A percentile compares a stretch with the other conserved stretches of the same genome.
Conservation (phyloP, 495 filamentous ascomycete species). For the Talaromyces borbonicus region DNA sequence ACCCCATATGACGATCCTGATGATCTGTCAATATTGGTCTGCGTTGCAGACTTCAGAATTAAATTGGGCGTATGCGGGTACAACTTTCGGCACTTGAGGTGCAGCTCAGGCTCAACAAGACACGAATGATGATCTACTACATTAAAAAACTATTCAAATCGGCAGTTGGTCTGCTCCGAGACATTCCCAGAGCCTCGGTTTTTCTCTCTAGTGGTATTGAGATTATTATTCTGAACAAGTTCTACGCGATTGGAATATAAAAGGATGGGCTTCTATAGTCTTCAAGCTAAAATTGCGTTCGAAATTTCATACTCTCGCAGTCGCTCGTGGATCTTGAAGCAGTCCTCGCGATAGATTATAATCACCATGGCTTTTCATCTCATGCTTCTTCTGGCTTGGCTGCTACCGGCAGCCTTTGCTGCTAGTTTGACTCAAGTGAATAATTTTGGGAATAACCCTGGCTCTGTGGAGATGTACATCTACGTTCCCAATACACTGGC, state of each 20-base stretch:
- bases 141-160: neutral
- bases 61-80: too few species aligned
- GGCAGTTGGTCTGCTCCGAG: neutral
- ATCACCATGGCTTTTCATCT: neutral
- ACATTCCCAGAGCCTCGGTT: neutral
- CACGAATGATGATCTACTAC: neutral
- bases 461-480: constrained; percentile 39
- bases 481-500: constrained; percentile 45
- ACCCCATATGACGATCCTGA: too few species aligned
- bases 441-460: constrained; percentile 28
- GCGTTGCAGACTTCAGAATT: too few species aligned
- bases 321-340: neutral
- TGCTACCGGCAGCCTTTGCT: neutral
- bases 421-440: constrained; percentile 12
- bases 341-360: neutral
- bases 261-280: too few species aligned
- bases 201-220: too few species aligned
- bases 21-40: too few species aligned
- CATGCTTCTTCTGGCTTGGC: neutral
- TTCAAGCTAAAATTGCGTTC: neutral
- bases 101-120: neutral
- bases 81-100: constrained; percentile 3
- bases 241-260: too few species aligned
- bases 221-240: too few species aligned
- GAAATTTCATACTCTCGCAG: neutral